These are phyloP conservation scores for Mortierella antarctica DNA, from an alignment of 192 early-diverging fungal species.

Conservation along the genomic window DNA sequence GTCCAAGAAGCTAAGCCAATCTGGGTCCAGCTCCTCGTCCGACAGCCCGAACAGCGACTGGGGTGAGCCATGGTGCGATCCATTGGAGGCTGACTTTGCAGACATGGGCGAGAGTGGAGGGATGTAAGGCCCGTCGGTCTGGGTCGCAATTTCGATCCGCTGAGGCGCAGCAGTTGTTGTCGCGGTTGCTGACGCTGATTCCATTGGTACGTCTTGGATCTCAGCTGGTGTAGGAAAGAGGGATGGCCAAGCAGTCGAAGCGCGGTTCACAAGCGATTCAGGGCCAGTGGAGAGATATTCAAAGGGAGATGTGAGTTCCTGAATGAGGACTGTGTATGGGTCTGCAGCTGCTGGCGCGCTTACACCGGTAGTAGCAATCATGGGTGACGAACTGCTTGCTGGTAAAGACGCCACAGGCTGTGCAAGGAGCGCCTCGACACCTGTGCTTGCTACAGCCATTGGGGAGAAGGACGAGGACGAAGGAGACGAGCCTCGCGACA, in stretches of 20 bases:
- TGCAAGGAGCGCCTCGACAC: conserved; percentile 30
- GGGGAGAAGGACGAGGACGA: conserved; percentile 31
- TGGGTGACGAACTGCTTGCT: background rate
- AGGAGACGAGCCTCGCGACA: conserved; percentile 6
- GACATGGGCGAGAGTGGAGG: conserved; percentile 23
- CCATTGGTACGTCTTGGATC: background rate
- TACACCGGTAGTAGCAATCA: background rate
- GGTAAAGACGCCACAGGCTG: conserved; percentile 14
- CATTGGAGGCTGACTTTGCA: background rate
- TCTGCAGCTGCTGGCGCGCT: background rate
- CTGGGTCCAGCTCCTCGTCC: conserved; percentile 43
- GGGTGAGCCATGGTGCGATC: conserved; percentile 18
- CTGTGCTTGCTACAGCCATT: conserved; percentile 27
- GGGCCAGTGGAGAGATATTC: conserved; percentile 9
- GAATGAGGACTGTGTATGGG: conserved; percentile 7
- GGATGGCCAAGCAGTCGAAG: conserved; percentile 37
- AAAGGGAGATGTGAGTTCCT: conserved; percentile 29
- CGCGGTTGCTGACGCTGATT: background rate
- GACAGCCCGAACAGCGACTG: conserved; percentile 5
- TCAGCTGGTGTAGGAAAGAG: conserved; percentile 28
- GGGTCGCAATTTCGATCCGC: conserved; percentile 38
- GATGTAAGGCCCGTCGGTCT: conserved; percentile 37
- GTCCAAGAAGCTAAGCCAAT: conserved; percentile 51
- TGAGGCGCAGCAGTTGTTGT: conserved; percentile 6
- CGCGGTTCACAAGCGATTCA: background rate